A percentile compares a stretch with the other conserved stretches of the same genome.
phyloP scores from a whole-genome alignment of 1,284 basidiomycete genomes.

The Athelia psychrophila region DNA sequence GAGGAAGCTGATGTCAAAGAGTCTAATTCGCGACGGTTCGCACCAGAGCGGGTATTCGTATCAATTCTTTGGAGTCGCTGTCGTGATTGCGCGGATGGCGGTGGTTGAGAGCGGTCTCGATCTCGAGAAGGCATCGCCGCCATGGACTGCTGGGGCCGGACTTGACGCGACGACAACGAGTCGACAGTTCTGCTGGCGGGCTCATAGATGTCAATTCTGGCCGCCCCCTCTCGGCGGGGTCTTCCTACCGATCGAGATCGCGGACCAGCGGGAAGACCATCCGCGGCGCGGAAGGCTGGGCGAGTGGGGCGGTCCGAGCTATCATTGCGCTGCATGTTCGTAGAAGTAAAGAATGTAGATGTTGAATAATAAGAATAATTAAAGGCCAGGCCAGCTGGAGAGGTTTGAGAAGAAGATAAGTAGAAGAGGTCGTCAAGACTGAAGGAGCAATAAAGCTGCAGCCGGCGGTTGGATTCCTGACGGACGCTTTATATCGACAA shows the following conservation, averaged over 20 bases:
- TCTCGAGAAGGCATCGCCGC: constrained; percentile 13
- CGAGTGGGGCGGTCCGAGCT: constrained; percentile 3
- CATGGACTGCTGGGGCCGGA: constrained; percentile 23
- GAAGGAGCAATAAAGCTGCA: constrained; percentile 3
- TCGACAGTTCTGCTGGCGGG: not conserved
- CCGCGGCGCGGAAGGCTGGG: not conserved
- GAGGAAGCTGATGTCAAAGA: constrained; percentile 30
- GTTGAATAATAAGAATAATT: constrained; percentile 3
- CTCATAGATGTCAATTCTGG: constrained; percentile 5
- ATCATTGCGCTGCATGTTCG: constrained; percentile 3
- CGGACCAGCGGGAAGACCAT: constrained; percentile 3
- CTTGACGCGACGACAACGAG: constrained; percentile 12
- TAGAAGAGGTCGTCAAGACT: constrained; percentile 3
- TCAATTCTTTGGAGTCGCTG: constrained; percentile 6
- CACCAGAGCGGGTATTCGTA: constrained; percentile 1
- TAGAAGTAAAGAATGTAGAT: constrained; percentile 9
- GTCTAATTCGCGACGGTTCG: constrained; percentile 19
- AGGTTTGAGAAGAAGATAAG: constrained; percentile 19
- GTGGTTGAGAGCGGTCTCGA: constrained; percentile 5
- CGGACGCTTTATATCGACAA: too few relatives aligned
- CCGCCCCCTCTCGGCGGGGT: constrained; percentile 10
- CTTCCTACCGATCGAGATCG: constrained; percentile 17
- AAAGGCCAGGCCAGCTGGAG: constrained; percentile 23
- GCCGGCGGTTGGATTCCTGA: not conserved
- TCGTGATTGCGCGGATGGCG: constrained; percentile 13